Evolutionary conservation across 176 grass and related monocot species (phyloP).

Genomic region (Eragrostis nindensis): DNA sequence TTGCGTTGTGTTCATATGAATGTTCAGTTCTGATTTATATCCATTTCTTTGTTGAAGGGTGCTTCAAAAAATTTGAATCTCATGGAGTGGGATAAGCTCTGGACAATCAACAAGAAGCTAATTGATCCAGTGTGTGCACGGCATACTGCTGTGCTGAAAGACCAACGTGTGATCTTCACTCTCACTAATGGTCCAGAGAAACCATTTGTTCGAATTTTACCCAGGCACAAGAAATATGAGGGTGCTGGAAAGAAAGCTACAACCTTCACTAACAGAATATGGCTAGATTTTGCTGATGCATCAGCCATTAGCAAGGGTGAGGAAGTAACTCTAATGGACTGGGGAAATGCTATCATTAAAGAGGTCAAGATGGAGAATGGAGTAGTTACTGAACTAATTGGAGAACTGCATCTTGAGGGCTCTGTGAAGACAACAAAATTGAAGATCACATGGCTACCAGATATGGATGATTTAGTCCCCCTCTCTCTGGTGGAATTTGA

Average conservation of each 20-base stretch:
- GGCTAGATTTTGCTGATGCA: constrained; percentile 79
- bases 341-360: constrained; percentile 90
- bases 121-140: constrained; percentile 85
- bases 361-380: constrained; percentile 82
- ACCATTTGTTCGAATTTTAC: constrained; percentile 69
- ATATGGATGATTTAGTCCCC: constrained; percentile 71
- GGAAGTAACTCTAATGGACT: constrained; percentile 96
- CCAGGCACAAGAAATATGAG: constrained; percentile 90
- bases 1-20: neutral
- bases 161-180: constrained; percentile 55
- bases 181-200: constrained; percentile 82
- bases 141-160: constrained; percentile 77
- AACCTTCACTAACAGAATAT: constrained; percentile 73
- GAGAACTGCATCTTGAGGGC: constrained; percentile 83
- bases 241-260: constrained; percentile 89
- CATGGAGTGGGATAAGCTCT: constrained; percentile 97
- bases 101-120: constrained; percentile 95
- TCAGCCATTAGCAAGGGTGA: constrained; percentile 57
- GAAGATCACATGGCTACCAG: constrained; percentile 90
- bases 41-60: constrained; percentile 46
- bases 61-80: constrained; percentile 96
- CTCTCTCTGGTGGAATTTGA: constrained; percentile 87
- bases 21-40: neutral
- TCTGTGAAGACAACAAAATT: constrained; percentile 88
- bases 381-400: constrained; percentile 66